Evolutionary conservation across 2,329 filamentous ascomycete genomes (phyloP).

Genomic region (Fusarium nelsonii): DNA sequence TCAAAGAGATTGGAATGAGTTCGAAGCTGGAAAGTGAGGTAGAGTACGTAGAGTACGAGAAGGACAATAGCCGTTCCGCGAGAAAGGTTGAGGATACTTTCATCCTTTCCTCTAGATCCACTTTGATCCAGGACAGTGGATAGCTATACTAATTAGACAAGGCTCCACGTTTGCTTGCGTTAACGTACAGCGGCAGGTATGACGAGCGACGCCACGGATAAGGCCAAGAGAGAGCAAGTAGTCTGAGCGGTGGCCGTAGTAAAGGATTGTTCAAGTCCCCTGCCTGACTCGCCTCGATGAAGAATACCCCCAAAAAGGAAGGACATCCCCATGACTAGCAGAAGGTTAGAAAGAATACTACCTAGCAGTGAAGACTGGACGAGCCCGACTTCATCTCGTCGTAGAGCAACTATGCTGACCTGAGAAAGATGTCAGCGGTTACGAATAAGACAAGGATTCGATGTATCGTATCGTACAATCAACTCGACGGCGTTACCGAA

Average conservation of each 20-base stretch:
- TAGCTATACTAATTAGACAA: slow-evolving; percentile 59
- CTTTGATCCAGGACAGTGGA: slow-evolving; percentile 71
- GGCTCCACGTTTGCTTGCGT: neutral
- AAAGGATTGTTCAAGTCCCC: slow-evolving; percentile 76
- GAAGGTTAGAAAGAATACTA: slow-evolving; percentile 92
- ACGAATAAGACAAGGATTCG: no score
- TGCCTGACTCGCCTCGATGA: slow-evolving; percentile 69
- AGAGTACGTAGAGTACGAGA: slow-evolving; percentile 79
- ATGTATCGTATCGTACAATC: slow-evolving; percentile 60
- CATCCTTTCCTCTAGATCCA: slow-evolving; percentile 57
- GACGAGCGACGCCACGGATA: slow-evolving; percentile 83
- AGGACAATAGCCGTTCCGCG: slow-evolving; percentile 82
- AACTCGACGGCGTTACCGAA: slow-evolving; percentile 85
- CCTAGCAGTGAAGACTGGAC: slow-evolving; percentile 99
- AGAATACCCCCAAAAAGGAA: slow-evolving; percentile 80
- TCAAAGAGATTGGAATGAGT: slow-evolving; percentile 82
- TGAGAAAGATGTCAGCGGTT: no score
- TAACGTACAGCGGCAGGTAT: slow-evolving; percentile 76
- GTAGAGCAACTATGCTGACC: slow-evolving; percentile 88
- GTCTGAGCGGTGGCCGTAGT: slow-evolving; percentile 83
- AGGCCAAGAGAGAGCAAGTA: slow-evolving; percentile 78
- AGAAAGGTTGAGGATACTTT: slow-evolving; percentile 77
- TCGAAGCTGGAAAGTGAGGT: slow-evolving; percentile 81
- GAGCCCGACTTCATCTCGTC: slow-evolving; percentile 87
- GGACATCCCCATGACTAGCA: slow-evolving; percentile 86